phyloP scores from a whole-genome alignment of 2,329 filamentous ascomycete species.

The Xylaria arbuscula region DNA sequence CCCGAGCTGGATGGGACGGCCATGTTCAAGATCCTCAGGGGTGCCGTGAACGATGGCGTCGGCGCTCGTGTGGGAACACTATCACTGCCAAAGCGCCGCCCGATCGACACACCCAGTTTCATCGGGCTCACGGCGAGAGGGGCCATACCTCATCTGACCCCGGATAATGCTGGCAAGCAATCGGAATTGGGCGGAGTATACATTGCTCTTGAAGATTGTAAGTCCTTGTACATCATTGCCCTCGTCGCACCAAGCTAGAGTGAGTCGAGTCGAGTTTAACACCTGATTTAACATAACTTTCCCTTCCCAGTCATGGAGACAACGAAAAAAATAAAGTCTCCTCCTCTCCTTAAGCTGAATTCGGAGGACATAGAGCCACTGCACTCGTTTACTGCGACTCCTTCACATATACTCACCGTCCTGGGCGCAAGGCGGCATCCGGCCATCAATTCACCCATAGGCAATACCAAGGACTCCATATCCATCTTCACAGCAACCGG shows the following conservation, averaged over 20 bases:
- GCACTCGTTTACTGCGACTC: conserved; percentile 80
- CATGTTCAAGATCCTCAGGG: conserved; percentile 61
- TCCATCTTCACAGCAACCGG: conserved; percentile 88
- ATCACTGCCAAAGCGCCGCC: conserved; percentile 67
- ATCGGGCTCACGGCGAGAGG: conserved; percentile 85
- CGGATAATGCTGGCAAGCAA: conserved; percentile 78
- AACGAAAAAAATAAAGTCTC: conserved; percentile 54
- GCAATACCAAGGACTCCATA: conserved; percentile 77
- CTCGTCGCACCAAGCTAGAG: background rate
- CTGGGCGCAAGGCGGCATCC: conserved; percentile 83
- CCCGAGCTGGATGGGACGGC: conserved; percentile 44
- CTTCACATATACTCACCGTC: conserved; percentile 73
- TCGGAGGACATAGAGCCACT: conserved; percentile 64
- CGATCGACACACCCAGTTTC: conserved; percentile 86
- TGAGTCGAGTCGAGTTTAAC: conserved; percentile 5
- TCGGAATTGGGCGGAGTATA: conserved; percentile 77
- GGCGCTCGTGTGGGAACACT: conserved; percentile 76
- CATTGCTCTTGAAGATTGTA: conserved; percentile 92
- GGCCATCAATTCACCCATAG: conserved; percentile 75
- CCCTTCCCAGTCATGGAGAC: conserved; percentile 63
- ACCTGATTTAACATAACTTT: conserved; percentile 10
- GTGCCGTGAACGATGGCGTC: conserved; percentile 53
- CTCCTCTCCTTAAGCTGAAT: conserved; percentile 61
- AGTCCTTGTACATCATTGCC: conserved; percentile 50
- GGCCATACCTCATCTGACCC: conserved; percentile 85